phyloP scores from a whole-genome alignment of 768 basidiomycete species.

The Botryobasidium botryosum region DNA sequence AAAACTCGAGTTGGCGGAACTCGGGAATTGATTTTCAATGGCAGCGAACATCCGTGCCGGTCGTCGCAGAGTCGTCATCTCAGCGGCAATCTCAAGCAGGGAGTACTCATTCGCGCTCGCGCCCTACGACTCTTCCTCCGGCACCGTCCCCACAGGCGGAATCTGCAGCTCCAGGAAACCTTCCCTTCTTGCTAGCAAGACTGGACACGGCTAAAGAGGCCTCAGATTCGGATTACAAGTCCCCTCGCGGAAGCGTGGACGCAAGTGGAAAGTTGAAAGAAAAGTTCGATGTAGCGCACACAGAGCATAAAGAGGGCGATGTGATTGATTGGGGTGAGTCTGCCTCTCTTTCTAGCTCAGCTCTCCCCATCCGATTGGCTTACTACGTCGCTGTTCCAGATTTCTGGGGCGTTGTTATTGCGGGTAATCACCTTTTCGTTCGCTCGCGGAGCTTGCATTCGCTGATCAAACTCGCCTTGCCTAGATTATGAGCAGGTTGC shows the following conservation, averaged over 20 bases:
- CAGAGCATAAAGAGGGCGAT: conserved; percentile 30
- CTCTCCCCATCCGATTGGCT: conserved; percentile 2
- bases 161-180: conserved; percentile 7
- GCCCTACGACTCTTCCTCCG: conserved; percentile 15
- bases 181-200: conserved; percentile 38
- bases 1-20: background rate
- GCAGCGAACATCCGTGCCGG: conserved; percentile 1
- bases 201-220: conserved; percentile 30
- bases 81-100: background rate
- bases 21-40: conserved; percentile 3
- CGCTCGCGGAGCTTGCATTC: too few relatives aligned
- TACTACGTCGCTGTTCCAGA: conserved; percentile 27
- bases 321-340: conserved; percentile 62
- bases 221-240: conserved; percentile 25
- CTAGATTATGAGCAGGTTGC: conserved; percentile 83
- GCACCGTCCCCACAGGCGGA: too few relatives aligned
- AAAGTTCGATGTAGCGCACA: conserved; percentile 53
- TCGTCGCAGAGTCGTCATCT: background rate
- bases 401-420: conserved; percentile 92
- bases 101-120: conserved; percentile 14
- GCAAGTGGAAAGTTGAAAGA: conserved; percentile 58
- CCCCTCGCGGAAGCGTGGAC: conserved; percentile 35
- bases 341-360: conserved; percentile 9
- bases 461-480: conserved; percentile 7
- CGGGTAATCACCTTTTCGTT: too few relatives aligned